These are phyloP conservation scores for Plasmodium vivax DNA, from an alignment of 169 alveolate genomes.

Conservation along the genomic window DNA sequence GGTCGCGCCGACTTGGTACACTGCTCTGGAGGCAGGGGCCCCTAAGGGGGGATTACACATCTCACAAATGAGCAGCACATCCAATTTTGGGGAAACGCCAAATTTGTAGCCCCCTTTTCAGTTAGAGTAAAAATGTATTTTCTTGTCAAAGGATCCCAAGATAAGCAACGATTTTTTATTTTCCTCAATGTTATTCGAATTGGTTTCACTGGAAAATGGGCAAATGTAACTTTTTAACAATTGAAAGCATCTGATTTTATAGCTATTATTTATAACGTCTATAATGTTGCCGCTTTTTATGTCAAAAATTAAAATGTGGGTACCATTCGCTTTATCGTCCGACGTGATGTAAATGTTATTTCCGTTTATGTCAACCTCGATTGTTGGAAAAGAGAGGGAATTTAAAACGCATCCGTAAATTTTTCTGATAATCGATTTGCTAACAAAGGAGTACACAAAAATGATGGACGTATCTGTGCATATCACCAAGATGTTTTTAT, in stretches of 20 bases:
- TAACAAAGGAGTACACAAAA: conserved; percentile 60
- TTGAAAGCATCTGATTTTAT: conserved; percentile 63
- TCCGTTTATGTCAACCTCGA: conserved; percentile 51
- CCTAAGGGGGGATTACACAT: not conserved
- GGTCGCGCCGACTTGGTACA: not conserved
- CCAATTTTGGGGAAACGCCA: not conserved
- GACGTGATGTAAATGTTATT: conserved; percentile 63
- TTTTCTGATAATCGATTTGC: conserved; percentile 28
- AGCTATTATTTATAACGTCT: conserved; percentile 57
- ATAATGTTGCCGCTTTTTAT: conserved; percentile 72
- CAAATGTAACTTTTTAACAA: conserved; percentile 51
- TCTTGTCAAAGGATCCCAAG: conserved; percentile 70
- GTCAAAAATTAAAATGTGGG: conserved; percentile 67
- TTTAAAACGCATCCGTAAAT: conserved; percentile 72
- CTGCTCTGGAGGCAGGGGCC: not conserved
- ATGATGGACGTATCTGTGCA: conserved; percentile 68
- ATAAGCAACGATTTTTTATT: conserved; percentile 60
- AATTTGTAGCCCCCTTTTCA: not conserved
- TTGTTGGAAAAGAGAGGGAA: conserved; percentile 66
- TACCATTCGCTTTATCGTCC: conserved; percentile 51
- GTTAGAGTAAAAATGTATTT: conserved; percentile 60
- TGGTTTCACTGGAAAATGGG: conserved; percentile 22
- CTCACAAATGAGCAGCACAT: not conserved
- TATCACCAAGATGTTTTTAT: conserved; percentile 56
- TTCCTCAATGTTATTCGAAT: conserved; percentile 39